phyloP scores from a whole-genome alignment of 169 alveolate species.

The Theileria orientalis region DNA sequence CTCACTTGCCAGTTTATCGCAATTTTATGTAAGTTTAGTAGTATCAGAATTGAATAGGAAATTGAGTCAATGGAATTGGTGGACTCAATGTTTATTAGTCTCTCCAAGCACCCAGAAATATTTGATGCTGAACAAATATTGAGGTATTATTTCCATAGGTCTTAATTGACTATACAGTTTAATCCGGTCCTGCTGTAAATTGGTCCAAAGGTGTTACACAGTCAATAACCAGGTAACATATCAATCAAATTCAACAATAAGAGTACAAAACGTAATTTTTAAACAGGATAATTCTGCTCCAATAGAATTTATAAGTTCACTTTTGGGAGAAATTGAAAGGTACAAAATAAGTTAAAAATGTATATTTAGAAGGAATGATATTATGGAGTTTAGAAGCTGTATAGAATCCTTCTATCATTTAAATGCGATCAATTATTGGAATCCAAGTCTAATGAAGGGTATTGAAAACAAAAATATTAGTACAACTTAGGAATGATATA shows the following conservation, averaged over 20 bases:
- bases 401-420: not conserved
- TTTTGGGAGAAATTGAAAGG: constrained; percentile 12
- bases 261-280: not conserved
- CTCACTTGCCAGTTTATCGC: constrained; percentile 10
- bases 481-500: constrained; percentile 4
- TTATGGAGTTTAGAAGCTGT: constrained; percentile 5
- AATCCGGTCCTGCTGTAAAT: constrained; percentile 15
- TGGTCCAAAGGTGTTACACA: not conserved
- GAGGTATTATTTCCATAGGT: constrained; percentile 8
- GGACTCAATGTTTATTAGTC: not conserved
- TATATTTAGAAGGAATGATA: constrained; percentile 11
- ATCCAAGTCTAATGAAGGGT: constrained; percentile 10
- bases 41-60: not conserved
- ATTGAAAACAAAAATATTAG: not conserved
- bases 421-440: constrained; percentile 23
- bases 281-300: not conserved
- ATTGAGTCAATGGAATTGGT: constrained; percentile 8
- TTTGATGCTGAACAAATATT: constrained; percentile 36
- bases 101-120: constrained; percentile 25
- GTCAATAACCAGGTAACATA: not conserved
- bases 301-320: not conserved
- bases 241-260: not conserved
- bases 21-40: constrained; percentile 23
- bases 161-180: not conserved
- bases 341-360: not conserved